These are phyloP conservation scores for Rhodotorula sphaerocarpa DNA, from an alignment of 768 basidiomycete species.

Conservation along the genomic window DNA sequence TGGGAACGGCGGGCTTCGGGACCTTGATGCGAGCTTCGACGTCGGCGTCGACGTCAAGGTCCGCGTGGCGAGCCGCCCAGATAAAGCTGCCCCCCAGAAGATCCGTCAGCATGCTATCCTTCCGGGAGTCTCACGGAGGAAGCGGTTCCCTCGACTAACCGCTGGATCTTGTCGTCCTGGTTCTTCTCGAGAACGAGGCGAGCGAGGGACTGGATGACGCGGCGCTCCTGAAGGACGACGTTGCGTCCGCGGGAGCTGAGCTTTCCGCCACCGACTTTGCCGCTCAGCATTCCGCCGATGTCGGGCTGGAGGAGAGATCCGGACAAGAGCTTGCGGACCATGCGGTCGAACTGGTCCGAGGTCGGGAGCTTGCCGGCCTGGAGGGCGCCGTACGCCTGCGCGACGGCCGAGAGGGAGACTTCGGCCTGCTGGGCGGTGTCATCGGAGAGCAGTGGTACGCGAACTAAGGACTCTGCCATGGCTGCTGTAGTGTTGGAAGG, in stretches of 20 bases:
- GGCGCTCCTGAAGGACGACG: conserved; percentile 41
- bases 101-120: neutral
- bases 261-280: conserved; percentile 36
- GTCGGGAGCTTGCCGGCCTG: conserved; percentile 45
- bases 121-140: neutral
- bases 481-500: neutral
- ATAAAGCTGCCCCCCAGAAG: conserved; percentile 38
- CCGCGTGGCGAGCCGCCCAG: conserved; percentile 37
- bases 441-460: conserved; percentile 15
- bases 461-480: conserved; percentile 14
- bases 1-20: conserved; percentile 40
- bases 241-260: conserved; percentile 41
- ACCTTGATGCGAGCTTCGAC: conserved; percentile 41
- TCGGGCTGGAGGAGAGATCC: conserved; percentile 41
- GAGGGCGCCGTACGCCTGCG: conserved; percentile 41
- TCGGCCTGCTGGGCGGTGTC: conserved; percentile 14
- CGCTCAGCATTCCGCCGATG: conserved; percentile 41
- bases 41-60: conserved; percentile 40
- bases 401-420: conserved; percentile 28
- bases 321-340: conserved; percentile 38
- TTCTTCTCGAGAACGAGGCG: conserved; percentile 45
- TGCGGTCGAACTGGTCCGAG: conserved; percentile 38
- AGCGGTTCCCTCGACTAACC: conserved; percentile 8
- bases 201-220: conserved; percentile 41
- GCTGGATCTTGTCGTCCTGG: conserved; percentile 28